Evolutionary conservation across 2,329 filamentous ascomycete species (phyloP).

Genomic region (Diaporthe nobilis): DNA sequence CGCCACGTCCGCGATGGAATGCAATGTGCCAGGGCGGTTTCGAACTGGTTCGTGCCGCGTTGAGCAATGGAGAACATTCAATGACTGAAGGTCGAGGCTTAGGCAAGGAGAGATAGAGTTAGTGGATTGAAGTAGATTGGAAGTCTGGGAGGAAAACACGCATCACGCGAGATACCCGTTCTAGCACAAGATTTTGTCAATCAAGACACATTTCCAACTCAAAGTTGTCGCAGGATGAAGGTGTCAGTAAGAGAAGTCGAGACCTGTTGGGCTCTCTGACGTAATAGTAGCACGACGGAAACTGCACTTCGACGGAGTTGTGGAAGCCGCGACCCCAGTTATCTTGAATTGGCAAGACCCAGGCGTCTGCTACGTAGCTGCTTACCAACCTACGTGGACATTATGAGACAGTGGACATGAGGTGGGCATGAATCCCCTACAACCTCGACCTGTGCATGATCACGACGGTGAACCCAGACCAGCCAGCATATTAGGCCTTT

Average conservation of each 20-base stretch:
- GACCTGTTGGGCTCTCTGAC: background rate
- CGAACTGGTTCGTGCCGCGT: constrained; percentile 26
- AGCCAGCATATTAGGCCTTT: too few relatives aligned
- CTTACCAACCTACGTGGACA: too few relatives aligned
- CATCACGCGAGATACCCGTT: constrained; percentile 25
- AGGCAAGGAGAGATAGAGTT: background rate
- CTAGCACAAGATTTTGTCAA: constrained; percentile 32
- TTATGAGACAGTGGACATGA: too few relatives aligned
- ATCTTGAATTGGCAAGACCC: too few relatives aligned
- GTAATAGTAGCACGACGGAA: background rate
- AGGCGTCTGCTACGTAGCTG: background rate
- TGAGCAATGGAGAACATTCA: background rate
- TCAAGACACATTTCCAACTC: constrained; percentile 4
- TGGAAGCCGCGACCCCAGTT: background rate
- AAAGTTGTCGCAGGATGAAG: too few relatives aligned
- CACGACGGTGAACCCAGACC: too few relatives aligned
- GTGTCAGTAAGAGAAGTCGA: background rate
- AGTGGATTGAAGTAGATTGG: background rate
- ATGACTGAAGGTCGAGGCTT: background rate
- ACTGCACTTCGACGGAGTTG: background rate
- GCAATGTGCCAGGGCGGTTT: background rate
- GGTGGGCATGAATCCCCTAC: too few relatives aligned
- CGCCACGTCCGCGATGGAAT: background rate
- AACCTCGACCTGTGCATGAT: too few relatives aligned
- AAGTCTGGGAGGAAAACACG: background rate